Percentiles rank a stretch among this genome's conserved stretches.
Evolutionary conservation across 345 rosid species (phyloP).

Genomic region (Rhizophora apiculata): DNA sequence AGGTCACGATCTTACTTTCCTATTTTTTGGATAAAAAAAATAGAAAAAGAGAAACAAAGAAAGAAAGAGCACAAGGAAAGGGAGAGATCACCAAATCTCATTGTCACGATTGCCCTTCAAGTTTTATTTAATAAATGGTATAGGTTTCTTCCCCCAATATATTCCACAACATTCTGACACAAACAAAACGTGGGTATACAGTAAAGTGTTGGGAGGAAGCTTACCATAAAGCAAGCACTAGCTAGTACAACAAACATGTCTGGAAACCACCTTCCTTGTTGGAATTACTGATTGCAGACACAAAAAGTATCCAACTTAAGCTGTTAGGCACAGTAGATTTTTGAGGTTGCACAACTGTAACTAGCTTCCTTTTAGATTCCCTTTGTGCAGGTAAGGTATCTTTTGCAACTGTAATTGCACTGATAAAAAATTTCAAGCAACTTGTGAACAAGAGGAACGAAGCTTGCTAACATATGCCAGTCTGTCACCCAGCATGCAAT

Average conservation of each 20-base stretch:
- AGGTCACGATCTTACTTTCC: no score
- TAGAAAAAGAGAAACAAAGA: no score
- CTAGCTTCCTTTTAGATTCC: constrained; percentile 12
- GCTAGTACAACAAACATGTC: constrained; percentile 16
- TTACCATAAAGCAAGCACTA: constrained; percentile 8
- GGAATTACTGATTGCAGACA: constrained; percentile 18
- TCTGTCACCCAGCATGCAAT: neutral
- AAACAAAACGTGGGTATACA: constrained; percentile 30
- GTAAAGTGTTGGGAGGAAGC: neutral
- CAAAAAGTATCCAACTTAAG: constrained; percentile 7
- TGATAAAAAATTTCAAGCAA: neutral
- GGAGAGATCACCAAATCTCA: constrained; percentile 6
- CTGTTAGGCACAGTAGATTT: neutral
- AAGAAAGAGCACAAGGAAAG: no score
- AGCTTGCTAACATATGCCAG: neutral
- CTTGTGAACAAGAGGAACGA: constrained; percentile 1
- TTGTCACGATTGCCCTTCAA: neutral
- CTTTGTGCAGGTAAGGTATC: neutral
- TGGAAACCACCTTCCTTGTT: constrained; percentile 16
- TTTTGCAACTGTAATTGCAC: neutral
- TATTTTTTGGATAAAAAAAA: no score
- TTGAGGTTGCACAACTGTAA: neutral
- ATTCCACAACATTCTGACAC: constrained; percentile 11
- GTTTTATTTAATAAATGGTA: neutral
- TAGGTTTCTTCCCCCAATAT: constrained; percentile 7